phyloP scores from a whole-genome alignment of 2,329 filamentous ascomycete species.

The Knufia fluminis region DNA sequence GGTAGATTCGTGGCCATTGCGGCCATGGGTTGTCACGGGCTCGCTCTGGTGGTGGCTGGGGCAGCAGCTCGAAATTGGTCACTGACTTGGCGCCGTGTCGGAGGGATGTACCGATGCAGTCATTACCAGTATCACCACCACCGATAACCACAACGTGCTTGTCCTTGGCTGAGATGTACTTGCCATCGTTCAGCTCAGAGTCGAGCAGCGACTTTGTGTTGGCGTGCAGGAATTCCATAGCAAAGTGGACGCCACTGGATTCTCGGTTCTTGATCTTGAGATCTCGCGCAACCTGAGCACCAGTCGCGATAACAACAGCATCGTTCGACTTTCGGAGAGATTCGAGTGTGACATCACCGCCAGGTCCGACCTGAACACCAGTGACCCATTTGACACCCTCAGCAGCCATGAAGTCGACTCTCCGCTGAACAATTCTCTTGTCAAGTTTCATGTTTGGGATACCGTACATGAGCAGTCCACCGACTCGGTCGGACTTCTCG shows the following conservation, averaged over 20 bases:
- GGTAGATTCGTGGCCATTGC: slow-evolving; percentile 95
- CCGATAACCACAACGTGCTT: slow-evolving; percentile 96
- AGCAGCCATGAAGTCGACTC: slow-evolving; percentile 86
- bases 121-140: slow-evolving; percentile 94
- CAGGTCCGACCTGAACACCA: slow-evolving; percentile 66
- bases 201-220: slow-evolving; percentile 97
- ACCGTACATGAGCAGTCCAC: slow-evolving; percentile 93
- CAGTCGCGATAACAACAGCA: slow-evolving; percentile 83
- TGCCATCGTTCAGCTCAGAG: slow-evolving; percentile 70
- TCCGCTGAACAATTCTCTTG: slow-evolving; percentile 91
- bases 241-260: slow-evolving; percentile 83
- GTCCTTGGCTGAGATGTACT: slow-evolving; percentile 89
- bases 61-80: slow-evolving; percentile 91
- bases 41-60: slow-evolving; percentile 83
- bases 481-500: slow-evolving; percentile 81
- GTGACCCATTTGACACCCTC: slow-evolving; percentile 81
- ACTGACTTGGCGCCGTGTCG: slow-evolving; percentile 93
- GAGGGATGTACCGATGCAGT: slow-evolving; percentile 93
- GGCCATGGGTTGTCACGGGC: slow-evolving; percentile 95
- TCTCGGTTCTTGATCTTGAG: slow-evolving; percentile 83
- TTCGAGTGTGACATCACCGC: slow-evolving; percentile 56
- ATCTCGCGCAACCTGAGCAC: slow-evolving; percentile 86
- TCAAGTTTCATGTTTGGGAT: slow-evolving; percentile 99
- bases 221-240: slow-evolving; percentile 94
- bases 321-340: slow-evolving; percentile 67